Evolutionary conservation across 495 filamentous ascomycete genomes (phyloP).

Genomic region (Penicillium odoratum): DNA sequence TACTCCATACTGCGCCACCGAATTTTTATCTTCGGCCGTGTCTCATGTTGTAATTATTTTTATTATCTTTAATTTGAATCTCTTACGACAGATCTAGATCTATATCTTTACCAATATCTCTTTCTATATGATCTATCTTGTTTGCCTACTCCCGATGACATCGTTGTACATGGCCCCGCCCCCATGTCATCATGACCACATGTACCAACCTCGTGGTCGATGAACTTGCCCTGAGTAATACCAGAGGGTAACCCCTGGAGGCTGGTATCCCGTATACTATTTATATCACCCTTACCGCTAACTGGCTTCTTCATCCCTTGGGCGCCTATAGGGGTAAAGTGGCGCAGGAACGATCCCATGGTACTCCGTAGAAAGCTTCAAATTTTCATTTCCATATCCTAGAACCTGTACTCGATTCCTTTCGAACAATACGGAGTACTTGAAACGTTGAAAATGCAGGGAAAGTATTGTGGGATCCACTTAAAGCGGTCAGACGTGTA

Average conservation of each 20-base stretch:
- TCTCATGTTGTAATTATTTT: slow-evolving; percentile 10
- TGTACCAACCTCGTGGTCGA: neutral
- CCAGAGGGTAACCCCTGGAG: neutral
- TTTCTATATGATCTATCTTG: neutral
- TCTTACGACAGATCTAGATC: neutral
- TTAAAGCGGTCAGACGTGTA: slow-evolving; percentile 7
- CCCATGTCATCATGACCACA: neutral
- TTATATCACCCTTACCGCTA: neutral
- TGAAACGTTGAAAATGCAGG: too few species aligned
- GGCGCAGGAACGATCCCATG: slow-evolving; percentile 8
- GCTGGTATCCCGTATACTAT: neutral
- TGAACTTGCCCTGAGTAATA: neutral
- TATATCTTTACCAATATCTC: neutral
- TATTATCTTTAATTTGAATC: neutral
- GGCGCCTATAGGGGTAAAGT: neutral
- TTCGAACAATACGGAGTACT: too few species aligned
- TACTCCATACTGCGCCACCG: slow-evolving; percentile 25
- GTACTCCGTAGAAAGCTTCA: slow-evolving; percentile 5
- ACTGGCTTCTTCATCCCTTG: neutral
- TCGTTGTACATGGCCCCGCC: neutral
- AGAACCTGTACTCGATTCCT: too few species aligned
- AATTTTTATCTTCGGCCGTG: slow-evolving; percentile 14
- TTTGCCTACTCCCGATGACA: neutral
- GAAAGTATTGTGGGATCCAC: slow-evolving; percentile 5
- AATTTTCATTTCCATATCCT: neutral